Percentiles rank a stretch among this genome's conserved stretches.
Evolutionary conservation across 208 protist genomes (phyloP).

Genomic region (Trichomonas tenax): DNA sequence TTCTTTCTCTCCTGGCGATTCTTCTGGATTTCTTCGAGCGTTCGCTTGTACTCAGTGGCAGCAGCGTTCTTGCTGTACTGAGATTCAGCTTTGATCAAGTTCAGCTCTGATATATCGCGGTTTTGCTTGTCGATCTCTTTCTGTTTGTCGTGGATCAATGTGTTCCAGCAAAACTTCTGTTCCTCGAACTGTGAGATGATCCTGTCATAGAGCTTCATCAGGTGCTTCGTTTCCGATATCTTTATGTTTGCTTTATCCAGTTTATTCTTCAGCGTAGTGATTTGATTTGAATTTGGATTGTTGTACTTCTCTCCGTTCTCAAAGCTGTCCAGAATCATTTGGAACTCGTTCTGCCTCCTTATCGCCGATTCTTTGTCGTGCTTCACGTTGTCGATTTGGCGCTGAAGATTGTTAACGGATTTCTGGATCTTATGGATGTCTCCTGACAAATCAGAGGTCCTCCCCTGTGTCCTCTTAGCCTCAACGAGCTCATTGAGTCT

Average conservation of each 20-base stretch:
- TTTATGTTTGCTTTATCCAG: background rate
- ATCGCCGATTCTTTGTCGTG: background rate
- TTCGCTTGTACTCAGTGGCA: background rate
- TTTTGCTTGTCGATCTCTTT: background rate
- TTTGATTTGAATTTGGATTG: background rate
- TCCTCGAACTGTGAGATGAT: background rate
- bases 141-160: background rate
- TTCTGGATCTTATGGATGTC: background rate
- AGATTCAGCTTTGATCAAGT: background rate
- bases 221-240: background rate
- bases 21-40: background rate
- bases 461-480: background rate
- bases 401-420: background rate
- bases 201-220: background rate
- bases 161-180: background rate
- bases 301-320: background rate
- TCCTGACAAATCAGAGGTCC: background rate
- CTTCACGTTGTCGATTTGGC: background rate
- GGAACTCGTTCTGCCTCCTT: background rate
- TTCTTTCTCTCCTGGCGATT: background rate
- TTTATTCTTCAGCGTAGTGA: background rate
- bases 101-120: background rate
- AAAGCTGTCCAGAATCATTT: background rate
- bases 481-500: background rate
- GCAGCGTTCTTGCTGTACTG: background rate